Evolutionary conservation across 805 yeast species (phyloP).

Genomic region (Wickerhamomyces canadensis): DNA sequence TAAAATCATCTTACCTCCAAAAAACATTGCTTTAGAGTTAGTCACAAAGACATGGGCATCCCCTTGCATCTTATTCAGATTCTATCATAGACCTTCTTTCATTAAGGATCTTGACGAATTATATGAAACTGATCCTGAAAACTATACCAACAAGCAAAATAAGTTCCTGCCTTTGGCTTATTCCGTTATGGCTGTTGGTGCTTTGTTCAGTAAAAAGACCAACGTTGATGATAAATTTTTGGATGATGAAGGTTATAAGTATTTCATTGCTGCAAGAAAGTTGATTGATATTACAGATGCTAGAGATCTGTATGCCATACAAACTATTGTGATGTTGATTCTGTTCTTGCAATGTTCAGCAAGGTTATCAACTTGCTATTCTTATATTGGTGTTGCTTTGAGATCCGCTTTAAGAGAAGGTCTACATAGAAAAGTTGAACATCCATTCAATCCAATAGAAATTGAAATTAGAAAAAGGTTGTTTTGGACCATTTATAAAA

Average conservation of each 20-base stretch:
- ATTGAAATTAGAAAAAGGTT: conserved; percentile 77
- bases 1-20: conserved; percentile 66
- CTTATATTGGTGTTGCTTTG: conserved; percentile 85
- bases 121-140: conserved; percentile 67
- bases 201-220: conserved; percentile 55
- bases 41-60: conserved; percentile 77
- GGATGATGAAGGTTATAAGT: conserved; percentile 77
- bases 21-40: conserved; percentile 63
- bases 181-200: conserved; percentile 86
- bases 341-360: conserved; percentile 88
- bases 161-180: conserved; percentile 75
- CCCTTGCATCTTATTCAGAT: conserved; percentile 80
- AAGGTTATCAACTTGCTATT: conserved; percentile 80
- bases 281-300: conserved; percentile 84
- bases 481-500: conserved; percentile 85
- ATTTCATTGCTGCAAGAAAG: conserved; percentile 80
- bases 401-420: conserved; percentile 85
- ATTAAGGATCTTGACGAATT: conserved; percentile 68
- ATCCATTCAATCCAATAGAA: conserved; percentile 66
- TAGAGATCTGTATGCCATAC: conserved; percentile 75
- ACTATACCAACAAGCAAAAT: conserved; percentile 67
- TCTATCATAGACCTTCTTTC: conserved; percentile 81
- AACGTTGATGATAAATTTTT: conserved; percentile 29
- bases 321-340: conserved; percentile 81
- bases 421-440: conserved; percentile 62